Base-by-base conservation (phyloP, 352 stramenopile genomes). In the Phytopythium sindhum region DNA sequence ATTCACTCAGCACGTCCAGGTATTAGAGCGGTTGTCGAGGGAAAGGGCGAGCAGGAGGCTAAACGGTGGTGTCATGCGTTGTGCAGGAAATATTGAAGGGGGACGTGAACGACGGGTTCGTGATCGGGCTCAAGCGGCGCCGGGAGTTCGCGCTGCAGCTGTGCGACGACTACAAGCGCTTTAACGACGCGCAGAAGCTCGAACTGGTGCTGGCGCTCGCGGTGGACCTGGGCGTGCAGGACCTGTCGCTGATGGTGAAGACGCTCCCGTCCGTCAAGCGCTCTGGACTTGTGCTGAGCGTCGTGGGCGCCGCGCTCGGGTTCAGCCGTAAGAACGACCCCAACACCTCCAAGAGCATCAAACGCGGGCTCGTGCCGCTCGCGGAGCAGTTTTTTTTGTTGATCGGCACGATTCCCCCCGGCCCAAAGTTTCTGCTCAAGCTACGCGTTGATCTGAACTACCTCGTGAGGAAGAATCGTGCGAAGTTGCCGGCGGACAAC, bases 321-420 rank as follows among this genome's bases (percentile, higher is more conserved):
- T 95, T 95, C 56, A 89, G 75, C 54, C 80, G 81, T 14, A 89
- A 88, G 66, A 93, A 91, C 65, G 83, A 95, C 63, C 80, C 84
- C 15, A 90, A 81, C 53, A 88, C 90, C 54, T 90, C 84, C 56
- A 95, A 93, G 65, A 92, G 82, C 57, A 85, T 95, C 37, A 93
- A 95, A 63, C 85, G 81, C 45, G 86, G 84, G 2, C 84, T 95
- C 50, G 85, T 95, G 35, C 86, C 86, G 15, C 66, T 91, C 45
- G 78, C 84, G 7, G 86, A 93, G 59, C 84, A 93, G 63, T 89
- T 95, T 61, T 93, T 93, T 54, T 54, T 91, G 42, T 62, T 93
- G 15, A 71, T 93, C 2, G 83, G 81, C 3, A 89, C 84, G 9
- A 84, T 92, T 41, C 83, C 85, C 11, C 73, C 74, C 1, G 86